Conservation (phyloP, 306 rosid genomes). For the Potentilla sterilis region DNA sequence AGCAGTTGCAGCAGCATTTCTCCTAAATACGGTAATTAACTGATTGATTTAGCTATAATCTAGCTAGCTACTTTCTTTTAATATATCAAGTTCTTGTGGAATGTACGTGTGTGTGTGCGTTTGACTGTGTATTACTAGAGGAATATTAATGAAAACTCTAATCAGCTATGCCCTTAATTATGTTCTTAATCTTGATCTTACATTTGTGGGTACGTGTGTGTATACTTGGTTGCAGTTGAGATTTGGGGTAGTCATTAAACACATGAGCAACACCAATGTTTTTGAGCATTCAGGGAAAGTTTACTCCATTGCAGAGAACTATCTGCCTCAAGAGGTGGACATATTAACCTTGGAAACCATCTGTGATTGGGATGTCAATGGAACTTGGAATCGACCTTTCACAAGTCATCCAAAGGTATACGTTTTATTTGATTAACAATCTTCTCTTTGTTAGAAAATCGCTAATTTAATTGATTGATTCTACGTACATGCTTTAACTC, state of each 20-base stretch:
- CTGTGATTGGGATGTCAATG: slow-evolving; percentile 51
- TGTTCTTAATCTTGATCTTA: not conserved
- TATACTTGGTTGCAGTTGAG: slow-evolving; percentile 39
- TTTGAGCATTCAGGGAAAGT: slow-evolving; percentile 61
- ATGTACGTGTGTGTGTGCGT: not conserved
- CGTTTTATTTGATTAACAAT: not conserved
- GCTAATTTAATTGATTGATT: not conserved
- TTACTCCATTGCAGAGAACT: slow-evolving; percentile 53
- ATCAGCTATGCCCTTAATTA: not conserved
- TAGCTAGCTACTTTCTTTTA: not conserved
- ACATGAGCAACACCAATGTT: slow-evolving; percentile 61
- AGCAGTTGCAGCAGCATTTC: slow-evolving; percentile 41
- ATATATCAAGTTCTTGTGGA: not conserved
- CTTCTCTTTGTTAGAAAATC: not conserved
- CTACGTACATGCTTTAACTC: not conserved
- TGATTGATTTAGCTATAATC: not conserved
- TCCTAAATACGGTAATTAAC: slow-evolving; percentile 52
- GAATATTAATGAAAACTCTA: not conserved
- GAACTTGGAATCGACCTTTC: slow-evolving; percentile 62
- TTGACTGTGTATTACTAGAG: not conserved
- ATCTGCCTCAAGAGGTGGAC: slow-evolving; percentile 66
- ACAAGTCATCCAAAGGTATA: slow-evolving; percentile 69
- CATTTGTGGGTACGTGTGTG: not conserved
- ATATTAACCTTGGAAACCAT: slow-evolving; percentile 39
- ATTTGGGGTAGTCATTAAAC: slow-evolving; percentile 51